Evolutionary conservation across 2,329 filamentous ascomycete genomes (phyloP), one percentile per base, ranked within the genome.

Genomic region (Aspergillus bombycis): DNA sequence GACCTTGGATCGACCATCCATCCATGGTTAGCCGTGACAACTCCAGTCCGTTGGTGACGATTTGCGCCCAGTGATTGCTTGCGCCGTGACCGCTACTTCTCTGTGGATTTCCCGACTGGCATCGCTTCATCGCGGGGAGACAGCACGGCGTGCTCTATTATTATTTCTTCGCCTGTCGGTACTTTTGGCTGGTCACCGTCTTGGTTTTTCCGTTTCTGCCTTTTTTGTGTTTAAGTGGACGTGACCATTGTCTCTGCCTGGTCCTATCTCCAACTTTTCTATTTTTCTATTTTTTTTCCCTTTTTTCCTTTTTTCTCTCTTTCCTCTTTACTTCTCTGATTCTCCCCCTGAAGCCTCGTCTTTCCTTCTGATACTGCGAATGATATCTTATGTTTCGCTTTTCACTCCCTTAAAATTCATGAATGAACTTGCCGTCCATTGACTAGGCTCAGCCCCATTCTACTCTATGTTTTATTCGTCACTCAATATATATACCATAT

Each of bases 31-130:
- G 45, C 48, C 41, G 30, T 59, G 61, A 62, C 48, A 58, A 56
- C 46, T 50, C 23, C 50, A 30, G 32, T 38, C 34, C 46, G 30
- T 38, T 58, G 58, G 38, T 60, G 50, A 57, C 60, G 28, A 58
- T 28, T 54, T 63, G 59, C 43, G 54, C 46, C 53, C 46, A 56
- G 45, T 58, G 38, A 32, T 57, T 58, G 56, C 55, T 48, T n/a
- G 53, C 21, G 55, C 58, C 65, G 67, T 68, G 67, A 67, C 67
- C 67, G 67, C 67, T 65, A 66, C 61, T 68, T 66, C 60, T 57
- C 41, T 56, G 55, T 48, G 56, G n/a, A 54, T 45, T 46, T 57
- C 19, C 58, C 55, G 32, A 57, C 30, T 62, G 50, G 50, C 30
- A 55, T 57, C 45, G 23, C 54, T 60, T 57, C 43, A 53, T 63